Base-by-base conservation (phyloP, 192 early-diverging fungal genomes). In the Coemansia sp. region DNA sequence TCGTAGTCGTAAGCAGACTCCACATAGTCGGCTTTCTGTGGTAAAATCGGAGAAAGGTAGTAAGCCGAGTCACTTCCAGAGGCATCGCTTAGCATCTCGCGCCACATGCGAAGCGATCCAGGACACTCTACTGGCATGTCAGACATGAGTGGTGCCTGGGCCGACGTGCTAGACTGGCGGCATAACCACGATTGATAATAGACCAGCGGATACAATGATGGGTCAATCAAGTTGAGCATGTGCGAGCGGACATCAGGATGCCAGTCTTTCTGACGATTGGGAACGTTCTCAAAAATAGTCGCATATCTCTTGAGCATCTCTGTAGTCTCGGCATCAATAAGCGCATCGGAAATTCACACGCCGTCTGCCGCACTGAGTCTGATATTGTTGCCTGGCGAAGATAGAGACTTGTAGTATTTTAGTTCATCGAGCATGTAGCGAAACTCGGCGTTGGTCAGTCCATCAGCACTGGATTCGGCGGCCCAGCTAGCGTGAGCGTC, bases 191-290 rank as follows among this genome's bases (percentile, higher is more conserved):
- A 71, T 5, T 38, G n/a, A 1, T 19, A 14, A 62, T 82, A 82
- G 25, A 82, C 50, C 1, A 87, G 68, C 44, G 81, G 78, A 57
- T 64, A 84, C n/a, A 87, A 71, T 59, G 84, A 85, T 14, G 82
- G 86, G 63, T 87, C 76, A 14, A 87, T 77, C 4, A 87, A 75
- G 45, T 85, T 78, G n/a, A 85, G 74, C 17, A 87, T 78, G 62
- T 77, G 76, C 21, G 83, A 66, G 48, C 72, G 61, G 15, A 73
- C 73, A 7, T 74, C 77, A 65, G 87, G 82, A 83, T 83, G 84
- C 15, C 85, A 73, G 68, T 55, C 51, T 12, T 12, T 31, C 21
- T 55, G 51, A 21, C 9, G 12, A 55, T 23, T 7, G 21, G 51
- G 51, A 7, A 27, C 12, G 25, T 21, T 23, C 27, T 23, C 44